A percentile compares a stretch with the other conserved stretches of the same genome.
Evolutionary conservation across 148 eudicot genomes (phyloP).

Genomic region (Camellia lanceoleosa): DNA sequence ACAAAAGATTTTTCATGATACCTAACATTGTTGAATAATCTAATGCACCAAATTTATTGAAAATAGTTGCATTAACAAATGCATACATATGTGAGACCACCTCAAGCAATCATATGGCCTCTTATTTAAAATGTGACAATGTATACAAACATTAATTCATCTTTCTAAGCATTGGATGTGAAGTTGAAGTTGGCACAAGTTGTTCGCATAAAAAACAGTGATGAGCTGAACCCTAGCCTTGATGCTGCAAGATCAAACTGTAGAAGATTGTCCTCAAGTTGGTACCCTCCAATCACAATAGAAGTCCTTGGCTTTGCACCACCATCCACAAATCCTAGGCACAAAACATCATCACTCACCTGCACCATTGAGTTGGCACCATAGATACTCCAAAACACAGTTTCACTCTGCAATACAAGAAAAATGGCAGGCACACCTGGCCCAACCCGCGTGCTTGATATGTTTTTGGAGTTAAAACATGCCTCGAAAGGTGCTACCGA

Average conservation of each 20-base stretch:
- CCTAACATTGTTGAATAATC: too few species aligned
- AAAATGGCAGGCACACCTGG: constrained; percentile 39
- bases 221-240: constrained; percentile 43
- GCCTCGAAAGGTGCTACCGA: constrained; percentile 36
- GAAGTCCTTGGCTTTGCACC: constrained; percentile 27
- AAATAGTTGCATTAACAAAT: too few species aligned
- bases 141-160: not conserved
- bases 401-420: constrained; percentile 36
- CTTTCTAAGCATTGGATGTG: constrained; percentile 10
- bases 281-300: constrained; percentile 46
- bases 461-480: constrained; percentile 23
- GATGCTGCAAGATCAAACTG: constrained; percentile 37
- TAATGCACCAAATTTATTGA: too few species aligned
- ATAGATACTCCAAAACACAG: constrained; percentile 38
- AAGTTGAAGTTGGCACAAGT: constrained; percentile 47
- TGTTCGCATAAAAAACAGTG: constrained; percentile 24
- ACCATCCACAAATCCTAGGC: constrained; percentile 53
- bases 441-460: constrained; percentile 24
- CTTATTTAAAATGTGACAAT: not conserved
- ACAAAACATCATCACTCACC: constrained; percentile 22
- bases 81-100: too few species aligned
- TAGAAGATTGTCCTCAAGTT: constrained; percentile 48
- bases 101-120: too few species aligned
- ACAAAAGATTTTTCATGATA: too few species aligned
- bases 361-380: constrained; percentile 51